Percentiles rank a stretch among this genome's conserved stretches.
phyloP scores from a whole-genome alignment of 148 eudicot species.

The Amaranthus palmeri region DNA sequence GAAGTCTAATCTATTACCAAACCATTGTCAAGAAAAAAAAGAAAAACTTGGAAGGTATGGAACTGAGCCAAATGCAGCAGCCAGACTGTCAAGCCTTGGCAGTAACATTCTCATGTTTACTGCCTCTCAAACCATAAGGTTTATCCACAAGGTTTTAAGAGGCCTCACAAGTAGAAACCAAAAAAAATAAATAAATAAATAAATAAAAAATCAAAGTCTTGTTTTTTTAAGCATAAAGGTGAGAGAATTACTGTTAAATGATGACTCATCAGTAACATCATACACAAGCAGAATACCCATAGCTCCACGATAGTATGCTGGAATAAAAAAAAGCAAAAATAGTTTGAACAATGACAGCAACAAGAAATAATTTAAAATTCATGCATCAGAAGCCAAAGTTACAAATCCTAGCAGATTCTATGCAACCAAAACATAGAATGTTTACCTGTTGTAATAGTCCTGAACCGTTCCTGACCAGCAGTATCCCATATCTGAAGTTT shows the following conservation, averaged over 20 bases:
- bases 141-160: not conserved
- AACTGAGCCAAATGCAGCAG: not conserved
- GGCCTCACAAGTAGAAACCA: not conserved
- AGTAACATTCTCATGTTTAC: not conserved
- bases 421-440: not conserved
- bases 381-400: not conserved
- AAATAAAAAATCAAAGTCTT: no score
- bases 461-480: slow-evolving; percentile 83
- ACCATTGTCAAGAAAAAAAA: no score
- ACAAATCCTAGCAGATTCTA: not conserved
- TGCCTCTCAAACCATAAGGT: not conserved
- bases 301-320: slow-evolving; percentile 86
- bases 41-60: no score
- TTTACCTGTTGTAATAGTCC: slow-evolving; percentile 72
- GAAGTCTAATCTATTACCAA: no score
- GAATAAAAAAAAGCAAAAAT: slow-evolving; percentile 18
- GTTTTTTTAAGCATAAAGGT: slow-evolving; percentile 1
- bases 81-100: not conserved
- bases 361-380: not conserved
- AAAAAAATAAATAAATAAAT: not conserved
- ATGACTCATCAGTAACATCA: slow-evolving; percentile 70
- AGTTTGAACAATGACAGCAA: not conserved
- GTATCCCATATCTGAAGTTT: slow-evolving; percentile 94
- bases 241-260: slow-evolving; percentile 60
- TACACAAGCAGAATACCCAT: slow-evolving; percentile 82